These are phyloP conservation scores for Fusarium equiseti DNA, from an alignment of 2,329 filamentous ascomycete genomes.

Conservation along the genomic window DNA sequence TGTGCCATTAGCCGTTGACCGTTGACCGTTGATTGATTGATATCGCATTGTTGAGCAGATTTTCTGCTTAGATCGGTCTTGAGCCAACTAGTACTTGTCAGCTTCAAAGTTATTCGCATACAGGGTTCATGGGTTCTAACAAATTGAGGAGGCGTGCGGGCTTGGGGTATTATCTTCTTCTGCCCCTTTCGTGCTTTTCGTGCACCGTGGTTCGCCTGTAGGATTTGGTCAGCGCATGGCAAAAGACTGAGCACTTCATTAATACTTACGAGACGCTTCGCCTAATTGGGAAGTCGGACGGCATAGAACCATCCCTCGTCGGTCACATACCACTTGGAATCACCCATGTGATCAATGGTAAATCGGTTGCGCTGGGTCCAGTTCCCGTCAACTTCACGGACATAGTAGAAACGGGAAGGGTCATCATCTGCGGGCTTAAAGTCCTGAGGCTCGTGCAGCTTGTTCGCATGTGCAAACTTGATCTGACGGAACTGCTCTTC, in stretches of 20 bases:
- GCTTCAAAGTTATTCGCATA: not conserved
- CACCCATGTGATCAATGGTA: constrained; percentile 69
- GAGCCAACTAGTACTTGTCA: constrained; percentile 19
- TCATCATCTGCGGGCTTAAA: constrained; percentile 73
- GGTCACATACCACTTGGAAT: constrained; percentile 70
- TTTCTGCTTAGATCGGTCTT: not conserved
- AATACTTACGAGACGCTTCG: constrained; percentile 23
- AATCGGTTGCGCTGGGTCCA: constrained; percentile 70
- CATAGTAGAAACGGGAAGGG: constrained; percentile 70
- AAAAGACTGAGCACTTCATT: not conserved
- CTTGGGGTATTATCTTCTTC: constrained; percentile 7
- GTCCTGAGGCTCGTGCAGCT: constrained; percentile 69
- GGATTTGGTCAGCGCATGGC: constrained; percentile 12
- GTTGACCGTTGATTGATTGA: not conserved
- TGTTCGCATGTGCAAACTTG: constrained; percentile 62
- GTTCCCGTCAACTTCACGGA: constrained; percentile 70
- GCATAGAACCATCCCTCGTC: constrained; percentile 72
- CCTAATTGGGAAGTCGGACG: constrained; percentile 61
- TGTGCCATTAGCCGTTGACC: not conserved
- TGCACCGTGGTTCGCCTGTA: constrained; percentile 13
- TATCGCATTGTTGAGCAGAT: not conserved
- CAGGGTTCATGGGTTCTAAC: not conserved
- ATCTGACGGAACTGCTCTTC: constrained; percentile 63
- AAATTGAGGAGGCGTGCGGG: not conserved
- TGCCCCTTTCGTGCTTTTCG: not conserved